Percentiles rank a stretch among this genome's conserved stretches.
Conservation (phyloP, 352 stramenopile species). For the Phytophthora idaei region DNA sequence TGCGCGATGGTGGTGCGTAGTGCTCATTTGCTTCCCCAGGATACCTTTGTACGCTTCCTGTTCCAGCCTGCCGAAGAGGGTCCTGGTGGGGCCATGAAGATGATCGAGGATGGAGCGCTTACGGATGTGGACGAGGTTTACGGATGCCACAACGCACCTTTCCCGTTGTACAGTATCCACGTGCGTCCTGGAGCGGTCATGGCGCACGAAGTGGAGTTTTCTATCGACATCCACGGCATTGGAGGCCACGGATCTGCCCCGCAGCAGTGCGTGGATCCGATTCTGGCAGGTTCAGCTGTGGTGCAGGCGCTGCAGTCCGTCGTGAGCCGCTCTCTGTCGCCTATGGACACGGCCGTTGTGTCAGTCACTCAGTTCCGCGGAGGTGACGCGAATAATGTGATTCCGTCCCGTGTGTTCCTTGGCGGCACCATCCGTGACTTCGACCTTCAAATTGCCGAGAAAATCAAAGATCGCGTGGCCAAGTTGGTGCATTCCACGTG, state of each 20-base stretch:
- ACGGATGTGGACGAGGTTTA: constrained; percentile 91
- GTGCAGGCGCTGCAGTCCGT: constrained; percentile 94
- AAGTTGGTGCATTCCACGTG: constrained; percentile 89
- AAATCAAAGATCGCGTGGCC: constrained; percentile 86
- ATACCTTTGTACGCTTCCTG: constrained; percentile 90
- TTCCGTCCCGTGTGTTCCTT: constrained; percentile 85
- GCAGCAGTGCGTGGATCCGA: constrained; percentile 92
- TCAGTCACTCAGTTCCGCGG: constrained; percentile 91
- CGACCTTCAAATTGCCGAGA: constrained; percentile 81
- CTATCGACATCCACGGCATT: constrained; percentile 90
- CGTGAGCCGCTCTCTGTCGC: constrained; percentile 89
- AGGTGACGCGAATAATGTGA: constrained; percentile 96
- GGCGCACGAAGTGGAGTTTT: constrained; percentile 93
- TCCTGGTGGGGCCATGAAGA: constrained; percentile 89
- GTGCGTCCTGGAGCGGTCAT: constrained; percentile 90
- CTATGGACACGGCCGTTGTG: constrained; percentile 93
- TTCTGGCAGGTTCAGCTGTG: constrained; percentile 89
- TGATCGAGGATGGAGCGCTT: constrained; percentile 94
- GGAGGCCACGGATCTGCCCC: constrained; percentile 95
- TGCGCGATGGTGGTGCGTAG: constrained; percentile 75
- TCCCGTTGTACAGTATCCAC: constrained; percentile 91
- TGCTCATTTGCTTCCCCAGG: constrained; percentile 68
- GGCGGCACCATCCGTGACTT: constrained; percentile 94
- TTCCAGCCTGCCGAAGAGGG: constrained; percentile 97
- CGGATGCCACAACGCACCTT: constrained; percentile 91